Base-by-base conservation (phyloP, 768 basidiomycete species). In the Roridomyces roridus region DNA sequence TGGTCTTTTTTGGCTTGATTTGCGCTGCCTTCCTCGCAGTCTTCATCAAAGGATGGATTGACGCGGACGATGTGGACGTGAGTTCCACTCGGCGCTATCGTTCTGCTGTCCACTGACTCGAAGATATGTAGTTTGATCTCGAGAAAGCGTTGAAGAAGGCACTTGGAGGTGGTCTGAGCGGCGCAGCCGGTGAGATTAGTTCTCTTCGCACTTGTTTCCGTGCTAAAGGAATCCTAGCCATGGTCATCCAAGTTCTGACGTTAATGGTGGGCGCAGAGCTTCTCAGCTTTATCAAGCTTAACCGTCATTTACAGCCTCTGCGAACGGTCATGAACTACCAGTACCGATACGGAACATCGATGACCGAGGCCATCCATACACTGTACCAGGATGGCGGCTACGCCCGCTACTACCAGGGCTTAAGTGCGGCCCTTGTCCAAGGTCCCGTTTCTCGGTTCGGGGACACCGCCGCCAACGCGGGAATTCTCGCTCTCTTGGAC, bases 261-360 rank as follows among this genome's bases (percentile, higher is more conserved):
- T 81, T 96, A 55, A 97, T 97, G 94, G 82, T 79, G 60, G 15
- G 60, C 21, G 25, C 25, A 34, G 14, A 20, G 21, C 46, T 20
- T 39, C 2, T 42, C 42, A 28, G 46, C 53, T 43, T 57, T 29
- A 15, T 55, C 34, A 24, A 63, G 53, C 57, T 37, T 57, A 20
- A 52, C 12, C 23, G 34, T n/a, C 25, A 24, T 45, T 43, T 39
- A 12, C 50, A 89, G 89, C 94, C 94, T 6, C 72, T 96, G n/a
- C 85, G 94, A n/a, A 97, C 96, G 3, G 82, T 95, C 51, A 98
- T 98, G 96, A 98, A 98, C 78, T 97, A 92, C 68, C 94, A 95
- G 74, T 94, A 95, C 70, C 85, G 89, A 49, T 95, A 86, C 68
- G 95, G 95, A n/a, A 89, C 88, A 2, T 82, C 85, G 2, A 86